Conservation (phyloP, 2,329 filamentous ascomycete species). For the Intubia oerlemansii region DNA sequence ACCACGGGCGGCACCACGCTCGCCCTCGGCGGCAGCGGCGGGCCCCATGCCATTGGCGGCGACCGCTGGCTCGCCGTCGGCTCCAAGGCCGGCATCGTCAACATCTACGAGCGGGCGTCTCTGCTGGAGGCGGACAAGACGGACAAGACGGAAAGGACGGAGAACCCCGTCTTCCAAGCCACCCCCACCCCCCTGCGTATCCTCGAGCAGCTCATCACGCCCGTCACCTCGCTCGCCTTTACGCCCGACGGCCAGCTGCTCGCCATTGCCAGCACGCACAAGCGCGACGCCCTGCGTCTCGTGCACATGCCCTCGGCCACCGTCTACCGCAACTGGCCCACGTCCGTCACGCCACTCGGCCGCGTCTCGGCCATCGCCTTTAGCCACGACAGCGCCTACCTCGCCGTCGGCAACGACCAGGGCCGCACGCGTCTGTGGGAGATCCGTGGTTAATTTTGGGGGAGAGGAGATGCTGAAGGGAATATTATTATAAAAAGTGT, state of each 20-base stretch:
- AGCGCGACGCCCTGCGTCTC: conserved; percentile 69
- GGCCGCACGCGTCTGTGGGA: conserved; percentile 87
- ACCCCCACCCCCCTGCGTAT: conserved; percentile 50
- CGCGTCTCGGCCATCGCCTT: conserved; percentile 59
- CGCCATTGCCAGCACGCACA: conserved; percentile 67
- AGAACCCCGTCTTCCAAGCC: conserved; percentile 36
- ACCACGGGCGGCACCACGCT: conserved; percentile 70
- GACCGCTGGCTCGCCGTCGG: conserved; percentile 83
- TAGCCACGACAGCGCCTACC: conserved; percentile 38
- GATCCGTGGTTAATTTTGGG: conserved; percentile 36
- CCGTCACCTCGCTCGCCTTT: conserved; percentile 60
- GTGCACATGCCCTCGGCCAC: conserved; percentile 84
- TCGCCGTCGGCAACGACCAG: conserved; percentile 74
- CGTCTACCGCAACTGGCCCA: conserved; percentile 95
- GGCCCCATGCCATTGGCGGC: conserved; percentile 42
- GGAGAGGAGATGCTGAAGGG: too few species aligned
- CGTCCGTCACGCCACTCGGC: conserved; percentile 69
- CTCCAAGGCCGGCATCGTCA: conserved; percentile 70
- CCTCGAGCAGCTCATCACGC: conserved; percentile 74
- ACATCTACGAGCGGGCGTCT: conserved; percentile 68
- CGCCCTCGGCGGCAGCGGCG: conserved; percentile 49
- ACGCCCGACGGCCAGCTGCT: conserved; percentile 78
- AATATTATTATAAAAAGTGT: background rate
- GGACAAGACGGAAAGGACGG: conserved; percentile 21
- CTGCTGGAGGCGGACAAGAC: conserved; percentile 30